Conservation (phyloP, 345 rosid genomes). For the Hibiscus tridactylites region DNA sequence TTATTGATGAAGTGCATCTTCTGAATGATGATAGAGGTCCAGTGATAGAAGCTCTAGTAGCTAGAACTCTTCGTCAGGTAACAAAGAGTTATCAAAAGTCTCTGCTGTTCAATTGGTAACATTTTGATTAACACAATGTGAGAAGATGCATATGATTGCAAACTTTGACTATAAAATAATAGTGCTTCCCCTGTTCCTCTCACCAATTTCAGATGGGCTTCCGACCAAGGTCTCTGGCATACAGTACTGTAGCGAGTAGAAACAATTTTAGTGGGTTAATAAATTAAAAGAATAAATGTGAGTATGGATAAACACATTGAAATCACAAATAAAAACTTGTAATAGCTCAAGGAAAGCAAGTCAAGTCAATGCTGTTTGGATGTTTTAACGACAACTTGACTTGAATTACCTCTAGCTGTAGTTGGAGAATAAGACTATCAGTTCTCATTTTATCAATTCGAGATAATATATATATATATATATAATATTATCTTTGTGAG, state of each 20-base stretch:
- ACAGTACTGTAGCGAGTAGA: background rate
- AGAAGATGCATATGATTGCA: background rate
- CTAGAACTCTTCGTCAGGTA: constrained; percentile 98
- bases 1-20: constrained; percentile 98
- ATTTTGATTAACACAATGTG: background rate
- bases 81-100: constrained; percentile 12
- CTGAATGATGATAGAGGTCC: constrained; percentile 98
- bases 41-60: constrained; percentile 95
- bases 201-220: background rate
- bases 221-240: background rate
- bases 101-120: constrained; percentile 6
- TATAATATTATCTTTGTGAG: background rate
- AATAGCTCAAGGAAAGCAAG: background rate
- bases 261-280: background rate
- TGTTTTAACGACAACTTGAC: background rate
- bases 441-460: background rate
- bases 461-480: no score
- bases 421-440: background rate
- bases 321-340: background rate
- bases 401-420: background rate
- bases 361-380: background rate
- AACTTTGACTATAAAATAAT: background rate
- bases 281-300: background rate
- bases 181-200: background rate
- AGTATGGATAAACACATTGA: background rate